Evolutionary conservation across 371 early-diverging fungal species (phyloP).

Genomic region (Saksenaea oblongispora): DNA sequence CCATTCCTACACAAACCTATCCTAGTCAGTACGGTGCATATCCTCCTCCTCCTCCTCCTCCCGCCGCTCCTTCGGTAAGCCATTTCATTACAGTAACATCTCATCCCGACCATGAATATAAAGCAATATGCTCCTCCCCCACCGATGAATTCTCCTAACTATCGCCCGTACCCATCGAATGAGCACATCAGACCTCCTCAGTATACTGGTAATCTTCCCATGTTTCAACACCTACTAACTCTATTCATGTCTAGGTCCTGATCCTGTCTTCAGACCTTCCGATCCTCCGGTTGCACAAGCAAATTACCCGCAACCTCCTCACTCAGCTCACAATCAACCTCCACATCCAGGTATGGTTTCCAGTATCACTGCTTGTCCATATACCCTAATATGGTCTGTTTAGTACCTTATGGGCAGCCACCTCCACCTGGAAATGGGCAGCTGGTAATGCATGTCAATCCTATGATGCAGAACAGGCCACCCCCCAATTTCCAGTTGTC

Average conservation of each 20-base stretch:
- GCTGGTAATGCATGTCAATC: slow-evolving; percentile 23
- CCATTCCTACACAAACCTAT: slow-evolving; percentile 9
- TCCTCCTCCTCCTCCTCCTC: slow-evolving; percentile 20
- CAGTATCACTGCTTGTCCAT: not conserved
- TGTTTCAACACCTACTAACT: not conserved
- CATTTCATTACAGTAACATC: not conserved
- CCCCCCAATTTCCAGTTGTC: slow-evolving; percentile 61
- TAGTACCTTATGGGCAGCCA: slow-evolving; percentile 13
- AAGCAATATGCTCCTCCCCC: slow-evolving; percentile 21
- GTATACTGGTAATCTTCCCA: slow-evolving; percentile 15
- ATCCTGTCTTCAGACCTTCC: slow-evolving; percentile 24
- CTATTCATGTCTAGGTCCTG: slow-evolving; percentile 11
- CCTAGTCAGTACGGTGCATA: slow-evolving; percentile 12
- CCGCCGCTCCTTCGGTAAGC: not conserved
- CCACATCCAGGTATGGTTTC: slow-evolving; percentile 22
- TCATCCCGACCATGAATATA: not conserved
- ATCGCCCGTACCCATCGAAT: slow-evolving; percentile 10
- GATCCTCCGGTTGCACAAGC: slow-evolving; percentile 18
- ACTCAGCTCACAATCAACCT: slow-evolving; percentile 20
- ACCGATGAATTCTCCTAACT: slow-evolving; percentile 8
- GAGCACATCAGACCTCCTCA: slow-evolving; percentile 14
- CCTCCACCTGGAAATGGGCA: not conserved
- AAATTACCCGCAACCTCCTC: slow-evolving; percentile 29
- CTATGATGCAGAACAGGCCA: slow-evolving; percentile 15
- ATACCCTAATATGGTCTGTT: not conserved